Conservation (phyloP, 1,139 yeast genomes). For the Debaryomyces subglobosus region DNA sequence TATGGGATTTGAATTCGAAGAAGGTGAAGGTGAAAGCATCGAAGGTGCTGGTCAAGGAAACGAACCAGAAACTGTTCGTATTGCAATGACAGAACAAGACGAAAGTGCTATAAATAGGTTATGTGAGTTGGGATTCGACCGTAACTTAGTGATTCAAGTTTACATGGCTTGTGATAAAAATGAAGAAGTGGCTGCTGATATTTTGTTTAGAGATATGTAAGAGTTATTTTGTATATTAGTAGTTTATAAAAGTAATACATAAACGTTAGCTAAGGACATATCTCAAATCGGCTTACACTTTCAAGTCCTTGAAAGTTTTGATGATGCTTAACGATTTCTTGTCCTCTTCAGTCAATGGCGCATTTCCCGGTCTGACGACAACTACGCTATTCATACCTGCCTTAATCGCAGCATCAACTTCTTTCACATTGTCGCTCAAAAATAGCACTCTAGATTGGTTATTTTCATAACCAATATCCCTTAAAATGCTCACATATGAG, state of each 20-base stretch:
- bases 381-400: constrained; percentile 65
- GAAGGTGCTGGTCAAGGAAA: constrained; percentile 36
- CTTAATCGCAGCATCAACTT: constrained; percentile 69
- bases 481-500: constrained; percentile 63
- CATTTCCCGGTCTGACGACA: constrained; percentile 79
- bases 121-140: constrained; percentile 90
- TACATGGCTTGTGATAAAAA: constrained; percentile 98
- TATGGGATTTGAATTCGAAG: constrained; percentile 44
- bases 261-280: not conserved
- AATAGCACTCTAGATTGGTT: constrained; percentile 51
- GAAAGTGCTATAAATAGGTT: constrained; percentile 84
- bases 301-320: constrained; percentile 19
- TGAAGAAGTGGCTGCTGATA: constrained; percentile 95
- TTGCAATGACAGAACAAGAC: constrained; percentile 79
- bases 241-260: constrained; percentile 1
- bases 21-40: constrained; percentile 38
- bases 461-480: constrained; percentile 38
- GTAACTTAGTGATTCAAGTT: constrained; percentile 86
- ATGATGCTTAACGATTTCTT: constrained; percentile 23
- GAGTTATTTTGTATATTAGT: constrained; percentile 17
- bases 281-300: constrained; percentile 4
- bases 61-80: constrained; percentile 49
- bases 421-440: constrained; percentile 72
- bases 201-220: constrained; percentile 64
- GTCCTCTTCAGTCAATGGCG: constrained; percentile 46